Conservation (phyloP, 352 stramenopile species). For the Ophiocytium majus region DNA sequence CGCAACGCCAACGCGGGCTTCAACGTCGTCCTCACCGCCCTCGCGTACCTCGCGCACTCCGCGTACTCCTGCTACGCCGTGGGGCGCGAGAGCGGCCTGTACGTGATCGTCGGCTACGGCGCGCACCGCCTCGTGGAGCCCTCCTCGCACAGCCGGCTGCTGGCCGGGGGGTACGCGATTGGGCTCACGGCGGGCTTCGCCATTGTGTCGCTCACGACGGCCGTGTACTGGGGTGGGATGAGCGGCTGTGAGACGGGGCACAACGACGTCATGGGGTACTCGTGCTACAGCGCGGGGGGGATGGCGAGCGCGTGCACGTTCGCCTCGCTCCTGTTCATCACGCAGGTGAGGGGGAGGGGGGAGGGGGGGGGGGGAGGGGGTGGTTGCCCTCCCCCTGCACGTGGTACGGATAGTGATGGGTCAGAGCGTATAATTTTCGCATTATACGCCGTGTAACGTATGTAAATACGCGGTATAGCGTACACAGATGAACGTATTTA, state of each 20-base stretch:
- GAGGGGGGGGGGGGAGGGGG: too few species aligned
- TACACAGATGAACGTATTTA: too few species aligned
- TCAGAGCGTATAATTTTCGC: too few species aligned
- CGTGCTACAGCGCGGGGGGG: constrained; percentile 31
- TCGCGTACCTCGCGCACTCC: constrained; percentile 35
- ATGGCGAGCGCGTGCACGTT: constrained; percentile 37
- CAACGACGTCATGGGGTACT: constrained; percentile 34
- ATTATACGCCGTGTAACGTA: too few species aligned
- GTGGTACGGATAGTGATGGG: too few species aligned
- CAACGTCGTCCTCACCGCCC: constrained; percentile 45
- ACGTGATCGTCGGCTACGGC: constrained; percentile 22
- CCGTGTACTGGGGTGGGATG: constrained; percentile 52
- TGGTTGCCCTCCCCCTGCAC: too few species aligned
- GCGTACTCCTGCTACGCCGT: constrained; percentile 39
- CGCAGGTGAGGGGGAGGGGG: too few species aligned
- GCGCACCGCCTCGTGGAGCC: neutral
- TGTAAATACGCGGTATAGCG: too few species aligned
- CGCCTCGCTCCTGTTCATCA: constrained; percentile 33
- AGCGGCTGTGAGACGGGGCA: constrained; percentile 25
- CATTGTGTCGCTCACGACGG: constrained; percentile 49
- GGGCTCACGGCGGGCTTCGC: constrained; percentile 32
- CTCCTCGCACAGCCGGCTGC: neutral
- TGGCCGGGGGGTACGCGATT: constrained; percentile 42
- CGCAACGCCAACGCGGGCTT: constrained; percentile 51
- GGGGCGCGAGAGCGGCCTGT: constrained; percentile 31